A percentile compares a stretch with the other conserved stretches of the same genome.
phyloP scores from a whole-genome alignment of 2,329 filamentous ascomycete species.

The Fusarium concolor region DNA sequence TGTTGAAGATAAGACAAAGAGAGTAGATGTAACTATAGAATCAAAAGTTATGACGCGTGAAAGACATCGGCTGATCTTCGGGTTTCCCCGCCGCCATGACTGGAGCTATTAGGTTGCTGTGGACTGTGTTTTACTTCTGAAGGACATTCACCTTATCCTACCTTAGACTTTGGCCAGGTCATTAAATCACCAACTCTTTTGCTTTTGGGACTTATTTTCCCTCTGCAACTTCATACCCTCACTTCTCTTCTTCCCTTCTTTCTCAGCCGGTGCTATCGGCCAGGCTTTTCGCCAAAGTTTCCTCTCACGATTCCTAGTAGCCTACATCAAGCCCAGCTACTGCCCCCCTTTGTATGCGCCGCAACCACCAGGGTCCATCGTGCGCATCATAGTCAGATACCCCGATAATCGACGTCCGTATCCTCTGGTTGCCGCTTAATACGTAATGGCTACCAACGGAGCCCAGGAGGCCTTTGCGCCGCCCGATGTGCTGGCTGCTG shows the following conservation, averaged over 20 bases:
- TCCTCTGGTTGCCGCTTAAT: slow-evolving; percentile 20
- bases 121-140: slow-evolving; percentile 46
- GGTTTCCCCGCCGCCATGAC: slow-evolving; percentile 50
- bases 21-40: not conserved
- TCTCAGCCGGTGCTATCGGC: slow-evolving; percentile 12
- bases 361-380: slow-evolving; percentile 33
- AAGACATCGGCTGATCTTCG: slow-evolving; percentile 19
- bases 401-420: slow-evolving; percentile 1
- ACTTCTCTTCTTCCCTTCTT: slow-evolving; percentile 19
- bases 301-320: slow-evolving; percentile 15
- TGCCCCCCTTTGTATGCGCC: slow-evolving; percentile 44
- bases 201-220: slow-evolving; percentile 20
- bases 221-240: slow-evolving; percentile 14
- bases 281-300: slow-evolving; percentile 15
- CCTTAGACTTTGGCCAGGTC: slow-evolving; percentile 40
- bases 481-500: slow-evolving; percentile 80
- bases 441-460: slow-evolving; percentile 73
- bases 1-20: not conserved
- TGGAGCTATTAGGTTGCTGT: slow-evolving; percentile 33
- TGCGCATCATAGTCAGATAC: slow-evolving; percentile 35
- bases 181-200: slow-evolving; percentile 29
- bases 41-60: not conserved
- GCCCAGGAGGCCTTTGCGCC: slow-evolving; percentile 80
- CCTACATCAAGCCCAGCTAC: slow-evolving; percentile 25
- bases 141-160: slow-evolving; percentile 41